Evolutionary conservation across 2,329 filamentous ascomycete species (phyloP).

Genomic region (Trichoderma pleuroti): DNA sequence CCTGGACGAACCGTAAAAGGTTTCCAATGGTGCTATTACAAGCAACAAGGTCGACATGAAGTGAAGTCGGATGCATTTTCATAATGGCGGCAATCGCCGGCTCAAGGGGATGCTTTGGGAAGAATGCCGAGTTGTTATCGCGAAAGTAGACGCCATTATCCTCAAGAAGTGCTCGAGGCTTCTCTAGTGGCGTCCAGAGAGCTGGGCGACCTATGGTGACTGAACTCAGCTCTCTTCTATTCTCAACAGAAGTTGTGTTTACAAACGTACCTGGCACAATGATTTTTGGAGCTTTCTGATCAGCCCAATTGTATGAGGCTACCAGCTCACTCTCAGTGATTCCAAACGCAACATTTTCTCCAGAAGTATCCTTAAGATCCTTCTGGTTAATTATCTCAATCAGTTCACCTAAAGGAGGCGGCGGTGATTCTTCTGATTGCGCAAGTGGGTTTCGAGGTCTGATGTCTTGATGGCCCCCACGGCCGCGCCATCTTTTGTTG

Average conservation of each 20-base stretch:
- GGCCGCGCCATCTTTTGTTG: not conserved
- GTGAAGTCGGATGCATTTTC: constrained; percentile 23
- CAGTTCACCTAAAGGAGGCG: constrained; percentile 25
- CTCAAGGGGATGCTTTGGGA: constrained; percentile 48
- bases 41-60: constrained; percentile 37
- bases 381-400: constrained; percentile 23
- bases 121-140: constrained; percentile 52
- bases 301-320: constrained; percentile 51
- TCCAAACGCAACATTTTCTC: not conserved
- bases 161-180: constrained; percentile 29
- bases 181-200: constrained; percentile 35
- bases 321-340: constrained; percentile 40
- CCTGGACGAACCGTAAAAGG: constrained; percentile 54
- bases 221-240: not conserved
- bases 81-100: constrained; percentile 44
- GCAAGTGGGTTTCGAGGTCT: not conserved
- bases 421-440: constrained; percentile 8
- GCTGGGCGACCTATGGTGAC: constrained; percentile 28
- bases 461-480: not conserved
- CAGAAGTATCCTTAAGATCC: not conserved
- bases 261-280: constrained; percentile 38
- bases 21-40: constrained; percentile 61
- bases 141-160: constrained; percentile 51
- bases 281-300: constrained; percentile 40
- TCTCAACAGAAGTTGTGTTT: not conserved